phyloP scores from a whole-genome alignment of 208 protist genomes.

The Leptomonas pyrrhocoris region DNA sequence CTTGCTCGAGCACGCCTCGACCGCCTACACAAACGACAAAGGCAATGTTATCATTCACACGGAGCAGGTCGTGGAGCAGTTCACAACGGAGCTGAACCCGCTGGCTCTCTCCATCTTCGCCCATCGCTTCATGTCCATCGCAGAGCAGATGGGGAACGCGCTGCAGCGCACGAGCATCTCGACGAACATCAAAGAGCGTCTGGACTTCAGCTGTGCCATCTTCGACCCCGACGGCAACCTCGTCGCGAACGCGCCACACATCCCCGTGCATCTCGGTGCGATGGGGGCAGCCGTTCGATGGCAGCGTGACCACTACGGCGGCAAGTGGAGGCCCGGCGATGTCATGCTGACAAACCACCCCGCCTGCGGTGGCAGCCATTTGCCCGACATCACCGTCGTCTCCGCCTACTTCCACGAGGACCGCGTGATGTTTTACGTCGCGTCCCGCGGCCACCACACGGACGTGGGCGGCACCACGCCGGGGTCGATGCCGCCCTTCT shows the following conservation, averaged over 20 bases:
- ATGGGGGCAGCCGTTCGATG: slow-evolving; percentile 93
- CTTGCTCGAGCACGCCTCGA: slow-evolving; percentile 85
- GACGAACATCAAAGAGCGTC: slow-evolving; percentile 96
- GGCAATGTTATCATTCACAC: slow-evolving; percentile 86
- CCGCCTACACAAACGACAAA: slow-evolving; percentile 70
- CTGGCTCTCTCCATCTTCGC: slow-evolving; percentile 94
- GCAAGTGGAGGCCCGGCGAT: slow-evolving; percentile 87
- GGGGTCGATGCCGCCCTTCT: slow-evolving; percentile 96
- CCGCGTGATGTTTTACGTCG: slow-evolving; percentile 92
- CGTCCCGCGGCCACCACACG: slow-evolving; percentile 95
- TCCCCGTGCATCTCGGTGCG: slow-evolving; percentile 96
- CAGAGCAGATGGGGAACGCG: slow-evolving; percentile 97
- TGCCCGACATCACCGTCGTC: slow-evolving; percentile 98
- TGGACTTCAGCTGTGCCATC: slow-evolving; percentile 91
- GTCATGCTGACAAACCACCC: slow-evolving; percentile 96
- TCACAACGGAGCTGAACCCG: slow-evolving; percentile 61
- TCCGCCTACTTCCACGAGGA: slow-evolving; percentile 80
- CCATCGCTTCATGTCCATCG: slow-evolving; percentile 97
- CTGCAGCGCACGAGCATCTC: slow-evolving; percentile 95
- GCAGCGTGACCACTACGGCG: slow-evolving; percentile 67
- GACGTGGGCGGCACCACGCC: slow-evolving; percentile 96
- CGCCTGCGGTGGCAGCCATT: slow-evolving; percentile 92
- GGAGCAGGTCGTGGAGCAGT: slow-evolving; percentile 40
- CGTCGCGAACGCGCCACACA: slow-evolving; percentile 96
- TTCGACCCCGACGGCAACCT: slow-evolving; percentile 93